Conservation (phyloP, 1,284 basidiomycete genomes). For the Boletus subluridellus region DNA sequence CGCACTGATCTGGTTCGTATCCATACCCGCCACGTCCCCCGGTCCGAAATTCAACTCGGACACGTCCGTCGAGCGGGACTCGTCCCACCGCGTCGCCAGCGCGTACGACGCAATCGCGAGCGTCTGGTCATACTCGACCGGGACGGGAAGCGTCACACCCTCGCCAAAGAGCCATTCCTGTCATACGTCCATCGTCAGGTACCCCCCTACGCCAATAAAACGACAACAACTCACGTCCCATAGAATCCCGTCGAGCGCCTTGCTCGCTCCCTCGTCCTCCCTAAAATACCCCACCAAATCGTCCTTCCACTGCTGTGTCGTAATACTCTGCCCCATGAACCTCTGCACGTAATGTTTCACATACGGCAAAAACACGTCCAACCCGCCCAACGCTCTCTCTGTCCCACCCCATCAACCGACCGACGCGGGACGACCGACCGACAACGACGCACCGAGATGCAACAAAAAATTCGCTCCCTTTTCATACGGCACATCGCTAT, state of each 20-base stretch:
- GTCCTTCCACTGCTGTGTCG: slow-evolving; percentile 83
- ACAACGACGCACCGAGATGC: slow-evolving; percentile 48
- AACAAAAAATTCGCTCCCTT: slow-evolving; percentile 74
- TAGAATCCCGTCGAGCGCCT: slow-evolving; percentile 70
- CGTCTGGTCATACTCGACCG: slow-evolving; percentile 80
- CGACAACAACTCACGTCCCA: slow-evolving; percentile 59
- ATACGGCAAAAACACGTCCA: slow-evolving; percentile 83
- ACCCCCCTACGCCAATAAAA: background rate
- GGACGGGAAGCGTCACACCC: slow-evolving; percentile 73
- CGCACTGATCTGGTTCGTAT: slow-evolving; percentile 66
- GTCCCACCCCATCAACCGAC: background rate
- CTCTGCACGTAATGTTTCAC: slow-evolving; percentile 76
- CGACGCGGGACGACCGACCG: background rate
- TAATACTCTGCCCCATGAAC: slow-evolving; percentile 81
- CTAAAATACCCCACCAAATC: slow-evolving; percentile 83
- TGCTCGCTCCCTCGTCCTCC: slow-evolving; percentile 54
- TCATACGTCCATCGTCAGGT: background rate
- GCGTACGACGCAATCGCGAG: slow-evolving; percentile 69
- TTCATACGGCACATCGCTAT: slow-evolving; percentile 67
- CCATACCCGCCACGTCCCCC: slow-evolving; percentile 56
- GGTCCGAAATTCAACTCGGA: slow-evolving; percentile 49
- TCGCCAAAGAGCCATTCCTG: slow-evolving; percentile 86
- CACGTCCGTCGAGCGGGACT: slow-evolving; percentile 50
- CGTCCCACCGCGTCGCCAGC: slow-evolving; percentile 78
- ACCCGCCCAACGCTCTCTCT: slow-evolving; percentile 83